phyloP scores from a whole-genome alignment of 768 basidiomycete species.

The Plicaturopsis crispa region DNA sequence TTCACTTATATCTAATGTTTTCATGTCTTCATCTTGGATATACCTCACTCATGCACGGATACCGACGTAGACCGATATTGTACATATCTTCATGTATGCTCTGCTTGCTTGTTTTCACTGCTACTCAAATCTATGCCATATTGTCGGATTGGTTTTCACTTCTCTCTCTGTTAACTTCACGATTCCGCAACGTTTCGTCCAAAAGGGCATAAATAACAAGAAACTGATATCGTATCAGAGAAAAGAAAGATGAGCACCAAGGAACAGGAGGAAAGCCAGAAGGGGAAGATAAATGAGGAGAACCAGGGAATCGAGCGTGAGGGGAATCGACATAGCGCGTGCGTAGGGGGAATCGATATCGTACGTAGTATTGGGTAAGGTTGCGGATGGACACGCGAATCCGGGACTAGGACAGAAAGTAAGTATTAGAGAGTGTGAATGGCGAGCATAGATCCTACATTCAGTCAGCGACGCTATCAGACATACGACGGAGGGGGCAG shows the following conservation, averaged over 20 bases:
- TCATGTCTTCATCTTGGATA: too few relatives aligned
- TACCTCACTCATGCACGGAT: too few relatives aligned
- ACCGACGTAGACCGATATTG: too few relatives aligned
- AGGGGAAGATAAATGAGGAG: not conserved
- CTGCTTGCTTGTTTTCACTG: too few relatives aligned
- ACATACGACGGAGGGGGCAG: not conserved
- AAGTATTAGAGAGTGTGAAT: slow-evolving; percentile 1
- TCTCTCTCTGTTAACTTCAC: too few relatives aligned
- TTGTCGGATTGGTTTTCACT: too few relatives aligned
- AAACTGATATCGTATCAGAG: too few relatives aligned
- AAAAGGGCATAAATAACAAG: too few relatives aligned
- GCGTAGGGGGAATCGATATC: not conserved
- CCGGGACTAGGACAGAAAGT: not conserved
- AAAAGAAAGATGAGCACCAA: not conserved
- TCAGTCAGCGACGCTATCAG: slow-evolving; percentile 4
- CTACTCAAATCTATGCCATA: too few relatives aligned
- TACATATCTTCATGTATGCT: too few relatives aligned
- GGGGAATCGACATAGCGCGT: not conserved
- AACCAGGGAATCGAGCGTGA: not conserved
- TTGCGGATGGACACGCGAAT: not conserved
- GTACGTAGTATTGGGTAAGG: not conserved
- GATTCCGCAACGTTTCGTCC: too few relatives aligned
- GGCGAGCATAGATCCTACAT: slow-evolving; percentile 12
- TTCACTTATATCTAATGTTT: too few relatives aligned
- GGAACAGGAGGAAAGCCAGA: not conserved